These are phyloP conservation scores for Neonectria sp. DNA, from an alignment of 2,329 filamentous ascomycete species.

Conservation along the genomic window DNA sequence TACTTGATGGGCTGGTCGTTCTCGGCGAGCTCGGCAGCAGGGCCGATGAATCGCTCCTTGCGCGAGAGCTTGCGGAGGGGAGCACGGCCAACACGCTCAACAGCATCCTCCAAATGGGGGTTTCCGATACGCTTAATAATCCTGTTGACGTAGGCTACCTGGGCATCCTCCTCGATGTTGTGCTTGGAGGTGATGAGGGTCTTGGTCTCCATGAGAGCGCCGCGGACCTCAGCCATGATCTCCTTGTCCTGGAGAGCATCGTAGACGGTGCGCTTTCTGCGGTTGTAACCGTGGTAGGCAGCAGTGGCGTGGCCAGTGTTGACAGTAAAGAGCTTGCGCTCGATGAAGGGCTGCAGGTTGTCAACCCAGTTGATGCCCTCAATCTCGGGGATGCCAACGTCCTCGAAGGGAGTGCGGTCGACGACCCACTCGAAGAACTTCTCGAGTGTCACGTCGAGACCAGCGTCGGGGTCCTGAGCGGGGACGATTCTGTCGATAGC, in stretches of 20 bases:
- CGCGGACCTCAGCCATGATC: conserved; percentile 85
- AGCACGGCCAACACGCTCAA: conserved; percentile 95
- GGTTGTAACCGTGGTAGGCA: conserved; percentile 93
- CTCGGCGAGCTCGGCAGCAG: conserved; percentile 91
- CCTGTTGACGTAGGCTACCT: conserved; percentile 89
- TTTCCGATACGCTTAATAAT: conserved; percentile 96
- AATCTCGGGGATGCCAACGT: conserved; percentile 77
- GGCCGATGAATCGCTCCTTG: conserved; percentile 96
- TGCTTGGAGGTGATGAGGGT: conserved; percentile 90
- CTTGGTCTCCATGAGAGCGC: conserved; percentile 88
- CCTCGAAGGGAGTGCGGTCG: conserved; percentile 86
- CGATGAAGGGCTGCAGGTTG: conserved; percentile 93
- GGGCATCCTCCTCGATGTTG: conserved; percentile 80
- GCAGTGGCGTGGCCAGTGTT: conserved; percentile 98
- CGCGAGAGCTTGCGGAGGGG: conserved; percentile 94
- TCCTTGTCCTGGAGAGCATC: conserved; percentile 87
- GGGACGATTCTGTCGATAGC: conserved; percentile 99
- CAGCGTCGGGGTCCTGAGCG: conserved; percentile 83
- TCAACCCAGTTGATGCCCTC: conserved; percentile 94
- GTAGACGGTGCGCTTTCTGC: conserved; percentile 88
- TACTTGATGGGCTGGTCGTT: conserved; percentile 79
- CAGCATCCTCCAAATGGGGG: conserved; percentile 90
- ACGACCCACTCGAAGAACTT: conserved; percentile 99
- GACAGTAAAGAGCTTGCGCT: conserved; percentile 99
- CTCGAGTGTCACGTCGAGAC: conserved; percentile 94